These are phyloP conservation scores for Neurospora sp. DNA, from an alignment of 495 filamentous ascomycete species.

Conservation along the genomic window DNA sequence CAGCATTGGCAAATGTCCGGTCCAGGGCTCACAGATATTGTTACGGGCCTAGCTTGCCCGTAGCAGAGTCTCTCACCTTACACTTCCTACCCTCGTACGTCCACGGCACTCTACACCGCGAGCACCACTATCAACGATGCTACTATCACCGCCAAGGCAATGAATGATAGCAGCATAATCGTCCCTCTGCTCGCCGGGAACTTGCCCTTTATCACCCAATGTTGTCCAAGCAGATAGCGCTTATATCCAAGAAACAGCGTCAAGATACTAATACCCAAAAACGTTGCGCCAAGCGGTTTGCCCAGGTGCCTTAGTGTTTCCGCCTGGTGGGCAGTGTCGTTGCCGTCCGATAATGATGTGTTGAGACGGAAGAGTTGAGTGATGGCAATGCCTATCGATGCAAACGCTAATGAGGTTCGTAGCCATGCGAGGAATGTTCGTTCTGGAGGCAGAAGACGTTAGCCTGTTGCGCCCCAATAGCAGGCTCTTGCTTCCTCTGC, in stretches of 20 bases:
- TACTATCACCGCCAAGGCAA: constrained; percentile 62
- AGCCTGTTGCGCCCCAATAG: constrained; percentile 2
- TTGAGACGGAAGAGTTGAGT: constrained; percentile 95
- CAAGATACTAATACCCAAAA: constrained; percentile 77
- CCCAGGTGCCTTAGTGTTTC: constrained; percentile 63
- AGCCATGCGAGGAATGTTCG: constrained; percentile 97
- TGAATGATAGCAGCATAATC: constrained; percentile 62
- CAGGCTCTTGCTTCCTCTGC: constrained; percentile 7
- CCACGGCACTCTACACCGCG: constrained; percentile 43
- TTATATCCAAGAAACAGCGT: constrained; percentile 73
- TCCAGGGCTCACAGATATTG: neutral
- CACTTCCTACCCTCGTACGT: neutral
- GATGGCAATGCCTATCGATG: constrained; percentile 90
- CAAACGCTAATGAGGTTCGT: constrained; percentile 89
- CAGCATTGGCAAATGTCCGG: neutral
- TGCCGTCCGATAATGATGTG: constrained; percentile 42
- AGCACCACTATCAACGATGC: constrained; percentile 61
- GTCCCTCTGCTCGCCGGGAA: constrained; percentile 89
- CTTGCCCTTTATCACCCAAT: constrained; percentile 88
- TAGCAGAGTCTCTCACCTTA: neutral
- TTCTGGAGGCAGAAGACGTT: constrained; percentile 43
- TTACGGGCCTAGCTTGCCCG: neutral
- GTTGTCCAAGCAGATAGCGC: constrained; percentile 52
- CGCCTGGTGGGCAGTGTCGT: constrained; percentile 10
- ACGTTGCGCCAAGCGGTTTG: constrained; percentile 88